phyloP scores from a whole-genome alignment of 164 flowering plant genomes.

The Sedum album region DNA sequence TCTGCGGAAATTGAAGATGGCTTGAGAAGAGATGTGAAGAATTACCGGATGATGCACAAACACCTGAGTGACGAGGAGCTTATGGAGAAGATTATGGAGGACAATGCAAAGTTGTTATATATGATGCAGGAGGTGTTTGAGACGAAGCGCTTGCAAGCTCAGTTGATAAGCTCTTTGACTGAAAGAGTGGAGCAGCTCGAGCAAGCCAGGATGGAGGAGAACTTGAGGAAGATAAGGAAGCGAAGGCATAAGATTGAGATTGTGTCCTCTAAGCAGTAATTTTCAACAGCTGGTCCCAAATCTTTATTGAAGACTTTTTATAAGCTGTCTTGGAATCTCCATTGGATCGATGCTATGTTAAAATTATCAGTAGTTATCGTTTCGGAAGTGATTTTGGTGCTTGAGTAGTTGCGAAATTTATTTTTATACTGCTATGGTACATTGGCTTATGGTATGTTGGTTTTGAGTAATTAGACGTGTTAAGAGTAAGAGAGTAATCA shows the following conservation, averaged over 20 bases:
- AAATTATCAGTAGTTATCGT: too few relatives aligned
- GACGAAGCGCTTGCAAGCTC: conserved; percentile 36
- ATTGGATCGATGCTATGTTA: too few relatives aligned
- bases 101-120: conserved; percentile 43
- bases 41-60: not conserved
- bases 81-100: conserved; percentile 41
- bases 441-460: too few relatives aligned
- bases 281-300: not conserved
- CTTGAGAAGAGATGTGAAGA: not conserved
- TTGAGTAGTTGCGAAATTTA: too few relatives aligned
- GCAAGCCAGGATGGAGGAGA: conserved; percentile 36
- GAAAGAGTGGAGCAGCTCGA: conserved; percentile 55
- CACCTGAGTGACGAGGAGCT: conserved; percentile 17
- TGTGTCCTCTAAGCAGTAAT: not conserved
- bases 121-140: conserved; percentile 42
- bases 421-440: too few relatives aligned
- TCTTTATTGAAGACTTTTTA: not conserved
- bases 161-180: conserved; percentile 32
- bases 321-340: not conserved
- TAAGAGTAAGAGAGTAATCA: too few relatives aligned
- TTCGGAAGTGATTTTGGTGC: too few relatives aligned
- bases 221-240: conserved; percentile 36
- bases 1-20: not conserved
- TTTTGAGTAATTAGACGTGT: too few relatives aligned
- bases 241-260: conserved; percentile 12